Conservation (phyloP, 768 basidiomycete genomes). For the Trametes elegans region DNA sequence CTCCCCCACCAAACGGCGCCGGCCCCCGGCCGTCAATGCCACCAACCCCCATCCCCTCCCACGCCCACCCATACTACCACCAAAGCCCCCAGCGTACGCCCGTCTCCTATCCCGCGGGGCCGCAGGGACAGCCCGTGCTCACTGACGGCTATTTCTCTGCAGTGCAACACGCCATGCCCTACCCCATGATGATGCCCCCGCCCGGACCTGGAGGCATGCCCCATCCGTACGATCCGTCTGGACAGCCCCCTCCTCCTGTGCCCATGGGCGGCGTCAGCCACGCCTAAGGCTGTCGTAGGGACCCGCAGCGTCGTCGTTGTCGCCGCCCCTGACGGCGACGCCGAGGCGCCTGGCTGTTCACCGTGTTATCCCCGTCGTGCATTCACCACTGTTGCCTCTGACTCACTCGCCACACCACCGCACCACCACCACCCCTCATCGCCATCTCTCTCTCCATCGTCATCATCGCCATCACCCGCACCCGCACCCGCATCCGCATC, state of each 20-base stretch:
- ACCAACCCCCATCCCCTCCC: slow-evolving; percentile 85
- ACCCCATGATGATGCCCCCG: slow-evolving; percentile 92
- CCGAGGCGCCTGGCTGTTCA: neutral
- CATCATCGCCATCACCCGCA: neutral
- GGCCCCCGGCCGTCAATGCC: slow-evolving; percentile 86
- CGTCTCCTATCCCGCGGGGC: slow-evolving; percentile 22
- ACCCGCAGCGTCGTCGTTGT: neutral
- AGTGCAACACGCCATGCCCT: slow-evolving; percentile 87
- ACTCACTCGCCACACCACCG: neutral
- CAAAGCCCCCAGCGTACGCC: slow-evolving; percentile 82
- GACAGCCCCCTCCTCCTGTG: slow-evolving; percentile 57
- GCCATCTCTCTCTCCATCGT: neutral
- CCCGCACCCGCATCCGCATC: neutral
- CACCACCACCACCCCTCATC: neutral
- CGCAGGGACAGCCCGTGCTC: slow-evolving; percentile 9
- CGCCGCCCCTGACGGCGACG: neutral
- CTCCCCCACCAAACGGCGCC: slow-evolving; percentile 73
- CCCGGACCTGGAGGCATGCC: slow-evolving; percentile 63
- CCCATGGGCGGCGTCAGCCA: slow-evolving; percentile 73
- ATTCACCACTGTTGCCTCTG: slow-evolving; percentile 7
- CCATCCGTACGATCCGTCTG: slow-evolving; percentile 67
- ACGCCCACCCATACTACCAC: slow-evolving; percentile 82
- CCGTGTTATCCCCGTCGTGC: neutral
- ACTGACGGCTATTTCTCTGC: slow-evolving; percentile 23
- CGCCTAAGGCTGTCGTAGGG: too few relatives aligned